Evolutionary conservation across 345 rosid species (phyloP).

Genomic region (Passiflora organensis): DNA sequence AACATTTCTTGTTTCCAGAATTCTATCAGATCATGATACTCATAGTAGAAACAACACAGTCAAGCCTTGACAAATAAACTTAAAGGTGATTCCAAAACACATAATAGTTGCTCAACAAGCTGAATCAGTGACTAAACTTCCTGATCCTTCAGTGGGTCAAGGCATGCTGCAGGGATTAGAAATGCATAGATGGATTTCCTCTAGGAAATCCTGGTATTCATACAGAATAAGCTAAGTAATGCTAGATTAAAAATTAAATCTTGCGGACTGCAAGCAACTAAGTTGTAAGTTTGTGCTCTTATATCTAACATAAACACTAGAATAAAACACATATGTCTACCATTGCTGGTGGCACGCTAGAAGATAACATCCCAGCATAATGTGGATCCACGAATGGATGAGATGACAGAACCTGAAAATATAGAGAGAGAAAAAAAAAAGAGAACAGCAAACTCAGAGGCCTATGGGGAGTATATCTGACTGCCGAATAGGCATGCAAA

Average conservation of each 20-base stretch:
- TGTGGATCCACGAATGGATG: constrained; percentile 50
- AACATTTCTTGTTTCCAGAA: too few species aligned
- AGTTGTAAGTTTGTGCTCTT: background rate
- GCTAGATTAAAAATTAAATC: background rate
- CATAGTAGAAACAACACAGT: too few species aligned
- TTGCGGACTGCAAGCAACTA: background rate
- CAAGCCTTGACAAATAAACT: too few species aligned
- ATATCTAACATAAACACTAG: background rate
- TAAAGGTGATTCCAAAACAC: too few species aligned
- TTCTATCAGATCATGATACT: too few species aligned
- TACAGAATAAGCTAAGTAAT: too few species aligned
- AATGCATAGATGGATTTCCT: too few species aligned
- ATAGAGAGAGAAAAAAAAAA: constrained; percentile 1
- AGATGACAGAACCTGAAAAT: constrained; percentile 50
- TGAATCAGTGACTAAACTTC: too few species aligned
- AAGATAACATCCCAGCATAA: constrained; percentile 33
- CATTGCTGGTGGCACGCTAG: constrained; percentile 46
- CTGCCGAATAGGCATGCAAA: background rate
- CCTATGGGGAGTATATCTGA: background rate
- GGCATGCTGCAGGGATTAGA: too few species aligned
- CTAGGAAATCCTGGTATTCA: too few species aligned
- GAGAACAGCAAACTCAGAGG: background rate
- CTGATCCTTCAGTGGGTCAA: too few species aligned
- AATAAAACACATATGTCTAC: constrained; percentile 27
- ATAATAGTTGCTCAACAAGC: too few species aligned